These are phyloP conservation scores for Dryas octopetala DNA, from an alignment of 306 rosid genomes.

Conservation along the genomic window DNA sequence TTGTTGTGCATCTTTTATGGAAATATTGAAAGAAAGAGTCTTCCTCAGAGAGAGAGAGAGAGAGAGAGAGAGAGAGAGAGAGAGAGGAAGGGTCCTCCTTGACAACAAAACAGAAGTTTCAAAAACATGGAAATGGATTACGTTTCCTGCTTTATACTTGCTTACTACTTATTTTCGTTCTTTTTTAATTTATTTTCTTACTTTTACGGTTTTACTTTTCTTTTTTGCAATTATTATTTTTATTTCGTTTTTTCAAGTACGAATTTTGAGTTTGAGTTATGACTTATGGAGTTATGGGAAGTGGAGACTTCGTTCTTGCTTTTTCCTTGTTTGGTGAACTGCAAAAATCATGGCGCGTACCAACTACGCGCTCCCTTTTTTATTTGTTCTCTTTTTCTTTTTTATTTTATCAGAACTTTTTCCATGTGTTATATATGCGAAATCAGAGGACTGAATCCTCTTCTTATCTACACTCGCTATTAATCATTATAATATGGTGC, in stretches of 20 bases:
- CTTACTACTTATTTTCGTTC: no score
- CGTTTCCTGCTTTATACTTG: constrained; percentile 21
- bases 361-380: no score
- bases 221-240: not conserved
- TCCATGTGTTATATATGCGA: no score
- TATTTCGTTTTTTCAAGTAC: not conserved
- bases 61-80: constrained; percentile 3
- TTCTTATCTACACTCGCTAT: no score
- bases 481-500: no score
- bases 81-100: not conserved
- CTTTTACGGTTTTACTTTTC: not conserved
- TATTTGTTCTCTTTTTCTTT: no score
- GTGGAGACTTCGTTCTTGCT: not conserved
- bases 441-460: no score
- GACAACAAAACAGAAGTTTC: constrained; percentile 34
- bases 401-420: no score
- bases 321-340: not conserved
- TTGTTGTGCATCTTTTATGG: no score
- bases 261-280: not conserved
- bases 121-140: constrained; percentile 27
- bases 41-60: not conserved
- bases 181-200: not conserved
- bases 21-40: not conserved
- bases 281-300: not conserved
- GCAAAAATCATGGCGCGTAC: not conserved